Conservation (phyloP, 306 rosid species). For the Hippophae rhamnoides region DNA sequence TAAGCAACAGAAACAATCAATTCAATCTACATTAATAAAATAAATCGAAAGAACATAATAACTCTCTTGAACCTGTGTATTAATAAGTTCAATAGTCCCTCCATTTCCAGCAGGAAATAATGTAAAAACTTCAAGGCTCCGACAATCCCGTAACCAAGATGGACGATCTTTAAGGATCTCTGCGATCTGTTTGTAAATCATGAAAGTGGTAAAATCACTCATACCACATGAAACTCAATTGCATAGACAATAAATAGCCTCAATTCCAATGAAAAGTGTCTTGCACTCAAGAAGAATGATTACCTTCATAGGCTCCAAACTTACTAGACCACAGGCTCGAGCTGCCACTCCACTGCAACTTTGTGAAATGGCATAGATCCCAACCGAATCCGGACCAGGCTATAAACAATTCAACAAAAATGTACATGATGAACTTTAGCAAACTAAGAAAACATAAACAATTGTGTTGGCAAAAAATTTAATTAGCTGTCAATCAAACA, state of each 20-base stretch:
- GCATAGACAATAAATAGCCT: background rate
- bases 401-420: constrained; percentile 10
- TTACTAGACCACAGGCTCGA: constrained; percentile 97
- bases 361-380: constrained; percentile 98
- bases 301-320: constrained; percentile 91
- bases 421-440: background rate
- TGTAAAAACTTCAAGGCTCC: constrained; percentile 91
- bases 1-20: background rate
- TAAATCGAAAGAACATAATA: background rate
- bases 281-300: background rate
- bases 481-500: background rate
- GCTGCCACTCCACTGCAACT: constrained; percentile 99
- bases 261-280: background rate
- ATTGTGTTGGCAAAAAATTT: background rate
- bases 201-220: constrained; percentile 5
- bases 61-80: constrained; percentile 59
- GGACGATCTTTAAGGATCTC: constrained; percentile 99
- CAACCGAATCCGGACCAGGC: constrained; percentile 99
- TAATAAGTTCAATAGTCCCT: constrained; percentile 83
- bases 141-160: constrained; percentile 98
- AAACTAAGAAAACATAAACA: background rate
- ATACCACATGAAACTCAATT: constrained; percentile 1
- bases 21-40: background rate
- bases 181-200: constrained; percentile 47
- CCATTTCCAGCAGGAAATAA: constrained; percentile 91